Conservation (phyloP, 768 basidiomycete genomes). For the Jaapia argillacea region DNA sequence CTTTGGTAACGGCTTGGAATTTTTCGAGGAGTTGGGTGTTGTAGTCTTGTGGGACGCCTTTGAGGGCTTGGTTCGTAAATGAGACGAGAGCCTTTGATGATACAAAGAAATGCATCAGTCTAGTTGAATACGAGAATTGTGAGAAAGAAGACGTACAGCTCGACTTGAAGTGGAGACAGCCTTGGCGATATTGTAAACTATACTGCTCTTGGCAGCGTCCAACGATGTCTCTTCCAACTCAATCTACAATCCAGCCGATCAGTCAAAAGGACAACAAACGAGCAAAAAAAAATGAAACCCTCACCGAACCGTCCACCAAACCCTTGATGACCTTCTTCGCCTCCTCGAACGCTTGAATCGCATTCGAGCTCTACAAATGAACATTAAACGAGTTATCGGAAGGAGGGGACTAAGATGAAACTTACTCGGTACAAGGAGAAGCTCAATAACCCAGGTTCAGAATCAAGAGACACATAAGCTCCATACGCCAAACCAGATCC, state of each 20-base stretch:
- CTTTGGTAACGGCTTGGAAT: slow-evolving; percentile 71
- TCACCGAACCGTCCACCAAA: slow-evolving; percentile 74
- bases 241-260: too few relatives aligned
- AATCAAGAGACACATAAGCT: slow-evolving; percentile 63
- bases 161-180: slow-evolving; percentile 77
- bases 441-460: slow-evolving; percentile 66
- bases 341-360: slow-evolving; percentile 70
- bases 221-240: slow-evolving; percentile 69
- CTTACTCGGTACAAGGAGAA: slow-evolving; percentile 76
- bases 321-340: slow-evolving; percentile 70
- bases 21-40: slow-evolving; percentile 70
- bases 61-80: slow-evolving; percentile 87
- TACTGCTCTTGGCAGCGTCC: slow-evolving; percentile 86
- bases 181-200: slow-evolving; percentile 77
- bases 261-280: background rate
- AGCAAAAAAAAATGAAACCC: slow-evolving; percentile 12
- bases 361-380: slow-evolving; percentile 59
- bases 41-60: slow-evolving; percentile 65
- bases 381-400: slow-evolving; percentile 3
- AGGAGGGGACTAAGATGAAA: slow-evolving; percentile 1
- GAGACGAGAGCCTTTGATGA: slow-evolving; percentile 62
- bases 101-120: background rate
- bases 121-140: slow-evolving; percentile 3
- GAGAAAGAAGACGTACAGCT: slow-evolving; percentile 47
- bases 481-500: slow-evolving; percentile 94